Percentiles rank a stretch among this genome's conserved stretches.
phyloP scores from a whole-genome alignment of 192 early-diverging fungal genomes.

The Entomortierella chlamydospora region DNA sequence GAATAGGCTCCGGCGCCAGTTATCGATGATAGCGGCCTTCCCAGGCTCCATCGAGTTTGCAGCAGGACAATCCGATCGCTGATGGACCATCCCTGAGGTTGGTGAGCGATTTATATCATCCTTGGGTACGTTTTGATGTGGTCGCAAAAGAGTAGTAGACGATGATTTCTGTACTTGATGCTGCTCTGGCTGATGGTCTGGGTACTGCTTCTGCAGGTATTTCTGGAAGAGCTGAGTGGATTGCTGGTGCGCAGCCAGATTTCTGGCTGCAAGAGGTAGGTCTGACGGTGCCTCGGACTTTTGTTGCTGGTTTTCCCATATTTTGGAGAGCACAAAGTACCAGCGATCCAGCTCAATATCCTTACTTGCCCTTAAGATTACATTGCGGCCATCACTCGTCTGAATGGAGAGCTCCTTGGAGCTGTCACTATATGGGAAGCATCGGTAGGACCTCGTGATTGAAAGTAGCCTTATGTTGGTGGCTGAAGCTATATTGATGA shows the following conservation, averaged over 20 bases:
- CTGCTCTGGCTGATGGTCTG: slow-evolving; percentile 6
- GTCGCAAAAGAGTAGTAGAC: slow-evolving; percentile 5
- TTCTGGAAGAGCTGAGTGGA: slow-evolving; percentile 37
- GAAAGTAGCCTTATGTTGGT: slow-evolving; percentile 19
- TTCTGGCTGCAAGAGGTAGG: not conserved
- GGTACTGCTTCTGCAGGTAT: slow-evolving; percentile 34
- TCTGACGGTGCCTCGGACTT: not conserved
- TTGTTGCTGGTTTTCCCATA: slow-evolving; percentile 27
- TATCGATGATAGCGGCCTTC: slow-evolving; percentile 42
- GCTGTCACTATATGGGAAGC: slow-evolving; percentile 7
- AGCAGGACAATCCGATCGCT: slow-evolving; percentile 19
- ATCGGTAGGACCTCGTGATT: slow-evolving; percentile 1
- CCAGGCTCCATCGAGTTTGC: slow-evolving; percentile 28
- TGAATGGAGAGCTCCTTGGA: slow-evolving; percentile 20
- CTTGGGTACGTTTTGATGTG: slow-evolving; percentile 4
- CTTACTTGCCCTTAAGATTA: slow-evolving; percentile 30
- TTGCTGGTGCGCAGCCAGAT: slow-evolving; percentile 41
- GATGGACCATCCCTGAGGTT: slow-evolving; percentile 11
- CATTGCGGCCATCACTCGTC: slow-evolving; percentile 24
- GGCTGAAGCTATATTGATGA: slow-evolving; percentile 21
- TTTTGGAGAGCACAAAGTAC: slow-evolving; percentile 36
- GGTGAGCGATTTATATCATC: slow-evolving; percentile 7
- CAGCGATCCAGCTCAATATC: slow-evolving; percentile 38
- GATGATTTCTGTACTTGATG: slow-evolving; percentile 6
- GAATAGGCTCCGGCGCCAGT: slow-evolving; percentile 35